Percentiles rank a stretch among this genome's conserved stretches.
These are phyloP conservation scores for Microascus cirrosus DNA, from an alignment of 2,329 filamentous ascomycete species.

Conservation along the genomic window DNA sequence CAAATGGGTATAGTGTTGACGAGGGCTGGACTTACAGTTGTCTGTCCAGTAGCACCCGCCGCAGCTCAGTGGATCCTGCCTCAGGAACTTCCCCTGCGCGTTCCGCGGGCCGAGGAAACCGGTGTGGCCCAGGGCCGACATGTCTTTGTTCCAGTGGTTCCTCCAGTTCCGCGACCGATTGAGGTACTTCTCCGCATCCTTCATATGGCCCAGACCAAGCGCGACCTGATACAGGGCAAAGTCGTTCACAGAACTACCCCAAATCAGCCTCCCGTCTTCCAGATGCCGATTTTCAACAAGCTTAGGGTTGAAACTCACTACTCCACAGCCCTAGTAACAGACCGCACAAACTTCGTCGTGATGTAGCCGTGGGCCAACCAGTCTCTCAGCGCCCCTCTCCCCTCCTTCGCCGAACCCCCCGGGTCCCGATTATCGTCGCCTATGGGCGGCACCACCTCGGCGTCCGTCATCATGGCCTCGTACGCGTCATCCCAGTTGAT, in stretches of 20 bases:
- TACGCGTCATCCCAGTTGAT: constrained; percentile 56
- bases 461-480: constrained; percentile 54
- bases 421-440: constrained; percentile 45
- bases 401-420: constrained; percentile 54
- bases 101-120: constrained; percentile 56
- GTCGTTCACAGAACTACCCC: constrained; percentile 45
- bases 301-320: constrained; percentile 27
- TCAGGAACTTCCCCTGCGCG: constrained; percentile 33
- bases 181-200: constrained; percentile 47
- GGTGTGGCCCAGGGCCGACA: constrained; percentile 45
- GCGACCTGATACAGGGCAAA: constrained; percentile 58
- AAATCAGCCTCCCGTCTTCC: not conserved
- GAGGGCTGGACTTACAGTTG: constrained; percentile 21
- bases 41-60: constrained; percentile 58
- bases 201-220: constrained; percentile 35
- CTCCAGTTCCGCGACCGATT: constrained; percentile 56
- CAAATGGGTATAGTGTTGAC: not conserved
- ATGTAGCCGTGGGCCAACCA: constrained; percentile 57
- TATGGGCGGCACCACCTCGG: constrained; percentile 49
- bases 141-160: constrained; percentile 56
- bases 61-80: constrained; percentile 46
- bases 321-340: constrained; percentile 54
- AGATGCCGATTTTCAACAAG: not conserved
- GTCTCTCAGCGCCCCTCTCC: constrained; percentile 56
- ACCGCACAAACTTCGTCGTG: constrained; percentile 47